Conservation (phyloP, 2,329 filamentous ascomycete species). For the Sporothrix dimorphospora region DNA sequence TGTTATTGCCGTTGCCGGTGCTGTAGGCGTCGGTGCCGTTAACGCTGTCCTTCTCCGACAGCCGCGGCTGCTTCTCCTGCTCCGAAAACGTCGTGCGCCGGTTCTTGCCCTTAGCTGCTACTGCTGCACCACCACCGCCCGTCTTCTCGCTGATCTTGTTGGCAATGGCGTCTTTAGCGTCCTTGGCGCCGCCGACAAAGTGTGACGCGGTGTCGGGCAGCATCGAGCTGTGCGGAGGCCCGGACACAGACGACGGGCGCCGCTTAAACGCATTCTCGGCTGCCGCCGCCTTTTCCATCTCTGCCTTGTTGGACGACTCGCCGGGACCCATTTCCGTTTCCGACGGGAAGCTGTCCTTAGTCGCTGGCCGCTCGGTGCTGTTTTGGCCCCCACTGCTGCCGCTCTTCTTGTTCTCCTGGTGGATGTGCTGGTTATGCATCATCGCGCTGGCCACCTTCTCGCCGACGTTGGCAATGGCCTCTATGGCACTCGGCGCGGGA, state of each 20-base stretch:
- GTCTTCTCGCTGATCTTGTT: slow-evolving; percentile 30
- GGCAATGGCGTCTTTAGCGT: slow-evolving; percentile 33
- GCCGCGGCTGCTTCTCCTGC: slow-evolving; percentile 49
- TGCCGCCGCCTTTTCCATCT: slow-evolving; percentile 39
- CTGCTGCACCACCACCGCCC: slow-evolving; percentile 27
- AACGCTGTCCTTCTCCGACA: slow-evolving; percentile 28
- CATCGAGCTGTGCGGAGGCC: not conserved
- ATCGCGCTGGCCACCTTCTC: slow-evolving; percentile 42
- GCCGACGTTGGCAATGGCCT: slow-evolving; percentile 42
- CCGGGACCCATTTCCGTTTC: slow-evolving; percentile 36
- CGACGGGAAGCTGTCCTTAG: slow-evolving; percentile 36
- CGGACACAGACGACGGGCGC: slow-evolving; percentile 28
- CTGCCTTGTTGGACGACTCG: slow-evolving; percentile 33
- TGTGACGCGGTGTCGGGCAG: not conserved
- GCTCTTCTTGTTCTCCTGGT: slow-evolving; percentile 26
- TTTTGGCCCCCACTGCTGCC: slow-evolving; percentile 4
- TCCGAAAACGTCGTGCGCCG: slow-evolving; percentile 62
- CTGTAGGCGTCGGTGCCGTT: slow-evolving; percentile 27
- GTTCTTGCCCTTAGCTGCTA: slow-evolving; percentile 19
- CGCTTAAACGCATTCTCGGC: slow-evolving; percentile 38
- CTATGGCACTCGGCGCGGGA: slow-evolving; percentile 45
- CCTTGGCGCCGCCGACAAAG: not conserved
- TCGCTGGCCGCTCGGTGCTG: slow-evolving; percentile 15
- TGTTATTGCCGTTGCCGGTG: slow-evolving; percentile 29
- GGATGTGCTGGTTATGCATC: slow-evolving; percentile 29